These are phyloP conservation scores for Paramyrothecium sp. DNA, from an alignment of 2,329 filamentous ascomycete genomes.

Conservation along the genomic window DNA sequence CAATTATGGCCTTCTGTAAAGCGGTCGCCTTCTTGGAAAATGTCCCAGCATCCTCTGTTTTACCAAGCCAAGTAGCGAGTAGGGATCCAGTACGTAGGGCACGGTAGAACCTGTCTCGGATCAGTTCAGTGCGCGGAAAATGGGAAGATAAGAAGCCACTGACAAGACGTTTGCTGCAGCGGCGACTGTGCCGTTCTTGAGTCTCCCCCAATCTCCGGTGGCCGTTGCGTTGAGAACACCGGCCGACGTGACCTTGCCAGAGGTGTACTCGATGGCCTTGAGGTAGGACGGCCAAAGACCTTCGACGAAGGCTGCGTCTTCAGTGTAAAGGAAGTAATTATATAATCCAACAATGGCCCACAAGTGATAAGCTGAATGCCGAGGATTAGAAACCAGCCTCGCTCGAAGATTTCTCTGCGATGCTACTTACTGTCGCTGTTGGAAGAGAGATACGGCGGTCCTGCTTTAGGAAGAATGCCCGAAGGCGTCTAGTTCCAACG, in stretches of 20 bases:
- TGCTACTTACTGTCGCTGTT: not conserved
- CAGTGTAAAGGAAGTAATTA: constrained; percentile 51
- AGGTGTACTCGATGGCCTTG: constrained; percentile 24
- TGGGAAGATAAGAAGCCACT: not conserved
- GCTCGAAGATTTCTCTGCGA: not conserved
- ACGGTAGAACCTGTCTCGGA: not conserved
- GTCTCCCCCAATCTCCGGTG: constrained; percentile 45
- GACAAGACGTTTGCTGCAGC: not conserved
- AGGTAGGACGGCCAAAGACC: constrained; percentile 26
- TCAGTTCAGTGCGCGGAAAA: not conserved
- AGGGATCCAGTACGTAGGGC: not conserved
- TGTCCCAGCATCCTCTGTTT: constrained; percentile 37
- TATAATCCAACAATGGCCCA: constrained; percentile 52
- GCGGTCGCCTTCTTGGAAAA: constrained; percentile 29
- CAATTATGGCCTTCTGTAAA: constrained; percentile 35
- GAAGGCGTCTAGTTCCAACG: constrained; percentile 15
- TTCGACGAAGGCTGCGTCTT: constrained; percentile 1
- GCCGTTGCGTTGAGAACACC: constrained; percentile 40
- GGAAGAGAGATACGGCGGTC: constrained; percentile 34
- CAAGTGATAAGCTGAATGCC: constrained; percentile 23
- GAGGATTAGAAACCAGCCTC: not conserved
- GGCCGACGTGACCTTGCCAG: constrained; percentile 32
- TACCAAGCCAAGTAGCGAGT: constrained; percentile 42
- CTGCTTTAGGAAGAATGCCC: constrained; percentile 49
- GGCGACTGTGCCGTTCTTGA: constrained; percentile 20